Percentiles rank a stretch among this genome's conserved stretches.
These are phyloP conservation scores for Cercospora janseana DNA, from an alignment of 2,329 filamentous ascomycete genomes.

Conservation along the genomic window DNA sequence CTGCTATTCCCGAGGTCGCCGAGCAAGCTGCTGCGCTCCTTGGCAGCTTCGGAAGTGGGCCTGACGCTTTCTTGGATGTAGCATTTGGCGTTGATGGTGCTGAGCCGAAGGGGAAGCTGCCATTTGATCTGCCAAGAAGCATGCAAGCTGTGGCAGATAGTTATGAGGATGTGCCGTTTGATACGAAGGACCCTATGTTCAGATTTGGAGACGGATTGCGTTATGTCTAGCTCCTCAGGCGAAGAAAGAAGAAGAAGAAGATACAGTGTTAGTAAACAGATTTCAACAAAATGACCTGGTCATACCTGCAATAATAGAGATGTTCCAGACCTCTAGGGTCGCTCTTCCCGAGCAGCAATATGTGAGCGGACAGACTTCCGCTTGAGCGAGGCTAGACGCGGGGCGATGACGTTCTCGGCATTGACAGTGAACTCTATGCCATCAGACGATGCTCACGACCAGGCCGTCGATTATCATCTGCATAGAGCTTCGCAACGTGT, in stretches of 20 bases:
- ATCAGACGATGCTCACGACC: background rate
- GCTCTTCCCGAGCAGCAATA: conserved; percentile 4
- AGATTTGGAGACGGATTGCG: conserved; percentile 39
- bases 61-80: conserved; percentile 47
- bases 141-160: conserved; percentile 44
- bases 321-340: no score
- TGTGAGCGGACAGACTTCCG: background rate
- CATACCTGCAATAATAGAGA: no score
- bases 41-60: conserved; percentile 43
- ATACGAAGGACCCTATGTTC: conserved; percentile 40
- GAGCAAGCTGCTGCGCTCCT: conserved; percentile 42
- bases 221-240: no score
- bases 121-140: conserved; percentile 50
- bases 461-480: background rate
- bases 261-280: no score
- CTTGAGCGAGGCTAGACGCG: background rate
- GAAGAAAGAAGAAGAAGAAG: background rate
- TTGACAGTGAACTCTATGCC: background rate
- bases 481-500: no score
- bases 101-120: conserved; percentile 45
- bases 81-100: conserved; percentile 41
- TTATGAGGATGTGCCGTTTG: conserved; percentile 41
- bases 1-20: conserved; percentile 45
- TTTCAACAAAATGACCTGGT: no score
- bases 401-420: background rate